Evolutionary conservation across 345 rosid species (phyloP), one percentile per base, ranked within the genome.

Genomic region (Populus deltoides): DNA sequence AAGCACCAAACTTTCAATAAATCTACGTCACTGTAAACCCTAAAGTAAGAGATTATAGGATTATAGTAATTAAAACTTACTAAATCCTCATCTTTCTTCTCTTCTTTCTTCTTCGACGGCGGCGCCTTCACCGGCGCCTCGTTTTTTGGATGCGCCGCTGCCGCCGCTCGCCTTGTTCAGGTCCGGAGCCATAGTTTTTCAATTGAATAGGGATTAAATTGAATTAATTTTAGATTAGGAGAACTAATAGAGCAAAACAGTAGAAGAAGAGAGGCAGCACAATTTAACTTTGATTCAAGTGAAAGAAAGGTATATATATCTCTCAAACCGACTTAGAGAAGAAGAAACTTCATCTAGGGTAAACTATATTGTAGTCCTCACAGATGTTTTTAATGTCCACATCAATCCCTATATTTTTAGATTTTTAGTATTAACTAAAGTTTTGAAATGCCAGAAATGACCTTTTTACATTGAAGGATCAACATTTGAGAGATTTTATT

Each of bases 71-170:
- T 6, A 41, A 29, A 22, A 77, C 89, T 87, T 71, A 93, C 98
- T 85, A 95, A 86, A 86, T 93, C 98, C 75, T 95, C 98, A 8
- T 94, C 97, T 84, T 92, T 94, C 82, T 92, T 92, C 57, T 91
- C 98, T 63, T 93, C 97, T 81, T 90, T 92, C 92, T 90, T 95
- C 88, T 95, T 93, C 4, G 87, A 87, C 81, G 93, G 68, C 57
- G 94, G 97, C 47, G 84, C 89, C 81, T 93, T 93, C 65, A 45
- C 67, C 66, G 90, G 3, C 35, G 91, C 81, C 83, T 92, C 90
- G 27, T 88, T 94, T 43, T 43, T 82, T 87, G 77, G 85, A 55
- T 70, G 86, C 85, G 72, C 86, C 79, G 53, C 84, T 83, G 41
- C 81, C 62, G 45, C 79, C 87, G 70, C 85, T 83, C 57, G 83